A percentile compares a stretch with the other conserved stretches of the same genome.
Evolutionary conservation across 1,284 basidiomycete species (phyloP).

Genomic region (Apiotrichum mycotoxinovorans): DNA sequence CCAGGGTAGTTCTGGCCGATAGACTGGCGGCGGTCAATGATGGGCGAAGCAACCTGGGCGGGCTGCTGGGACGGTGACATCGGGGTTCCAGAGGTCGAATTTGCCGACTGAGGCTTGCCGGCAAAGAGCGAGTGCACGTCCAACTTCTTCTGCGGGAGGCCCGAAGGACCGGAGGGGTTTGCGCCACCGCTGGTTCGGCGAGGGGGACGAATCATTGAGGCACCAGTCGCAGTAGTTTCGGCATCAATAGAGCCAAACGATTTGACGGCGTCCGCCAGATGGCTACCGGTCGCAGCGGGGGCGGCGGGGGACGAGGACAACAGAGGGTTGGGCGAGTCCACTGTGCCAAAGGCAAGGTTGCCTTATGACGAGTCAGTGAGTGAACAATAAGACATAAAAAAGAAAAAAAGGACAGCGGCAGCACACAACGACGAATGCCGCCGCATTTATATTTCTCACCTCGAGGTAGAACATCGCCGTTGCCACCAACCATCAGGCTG

Average conservation of each 20-base stretch:
- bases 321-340: constrained; percentile 56
- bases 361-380: constrained; percentile 22
- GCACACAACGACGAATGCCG: not conserved
- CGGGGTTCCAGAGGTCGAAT: constrained; percentile 14
- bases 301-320: constrained; percentile 51
- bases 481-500: constrained; percentile 44
- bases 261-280: constrained; percentile 57
- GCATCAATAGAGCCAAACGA: constrained; percentile 72
- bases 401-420: no score
- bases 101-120: constrained; percentile 32
- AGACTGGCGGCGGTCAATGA: constrained; percentile 34
- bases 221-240: constrained; percentile 45
- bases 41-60: constrained; percentile 17
- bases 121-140: constrained; percentile 42
- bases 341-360: constrained; percentile 69
- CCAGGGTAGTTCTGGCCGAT: constrained; percentile 25
- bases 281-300: constrained; percentile 47
- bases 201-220: constrained; percentile 33
- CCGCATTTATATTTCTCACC: constrained; percentile 26
- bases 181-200: constrained; percentile 34
- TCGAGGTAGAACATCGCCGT: constrained; percentile 36
- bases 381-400: not conserved
- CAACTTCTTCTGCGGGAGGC: constrained; percentile 31
- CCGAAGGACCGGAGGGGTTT: constrained; percentile 16
- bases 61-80: constrained; percentile 24